A percentile compares a stretch with the other conserved stretches of the same genome.
These are phyloP conservation scores for Mollisiaceae sp. DNA, from an alignment of 2,329 filamentous ascomycete genomes.

Conservation along the genomic window DNA sequence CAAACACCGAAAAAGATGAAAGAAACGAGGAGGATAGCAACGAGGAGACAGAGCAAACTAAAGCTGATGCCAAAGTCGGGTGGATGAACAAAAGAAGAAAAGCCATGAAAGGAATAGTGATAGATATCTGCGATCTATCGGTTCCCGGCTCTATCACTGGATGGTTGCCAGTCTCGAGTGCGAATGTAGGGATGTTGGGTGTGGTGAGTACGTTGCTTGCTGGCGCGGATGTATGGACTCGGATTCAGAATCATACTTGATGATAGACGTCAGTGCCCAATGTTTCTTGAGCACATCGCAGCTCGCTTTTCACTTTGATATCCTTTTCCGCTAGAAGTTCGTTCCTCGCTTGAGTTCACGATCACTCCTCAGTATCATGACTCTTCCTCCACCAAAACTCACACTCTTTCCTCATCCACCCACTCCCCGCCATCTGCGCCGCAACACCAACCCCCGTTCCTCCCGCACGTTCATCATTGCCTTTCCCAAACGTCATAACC, in stretches of 20 bases:
- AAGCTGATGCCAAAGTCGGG: too few relatives aligned
- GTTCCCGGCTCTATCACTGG: constrained; percentile 64
- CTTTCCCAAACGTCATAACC: constrained; percentile 53
- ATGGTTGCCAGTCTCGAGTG: constrained; percentile 59
- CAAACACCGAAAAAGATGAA: not conserved
- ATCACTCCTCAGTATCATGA: constrained; percentile 27
- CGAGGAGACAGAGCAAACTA: constrained; percentile 2
- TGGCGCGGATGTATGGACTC: constrained; percentile 63
- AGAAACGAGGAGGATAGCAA: not conserved
- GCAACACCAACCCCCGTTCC: constrained; percentile 45
- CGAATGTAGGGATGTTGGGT: constrained; percentile 62
- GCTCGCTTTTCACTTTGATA: not conserved
- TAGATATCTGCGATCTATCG: constrained; percentile 65
- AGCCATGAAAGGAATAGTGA: constrained; percentile 55
- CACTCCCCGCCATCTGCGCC: constrained; percentile 48
- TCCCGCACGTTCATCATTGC: constrained; percentile 54
- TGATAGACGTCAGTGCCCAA: too few relatives aligned
- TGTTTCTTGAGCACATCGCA: too few relatives aligned
- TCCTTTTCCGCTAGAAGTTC: not conserved
- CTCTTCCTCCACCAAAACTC: constrained; percentile 50
- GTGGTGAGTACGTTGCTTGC: constrained; percentile 66
- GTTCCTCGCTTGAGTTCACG: not conserved
- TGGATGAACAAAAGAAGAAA: constrained; percentile 38
- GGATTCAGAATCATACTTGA: constrained; percentile 4
- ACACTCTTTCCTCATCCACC: constrained; percentile 51